Evolutionary conservation across 2,329 filamentous ascomycete species (phyloP), one percentile per base, ranked within the genome.

Genomic region (Chaetomiaceae sp.): DNA sequence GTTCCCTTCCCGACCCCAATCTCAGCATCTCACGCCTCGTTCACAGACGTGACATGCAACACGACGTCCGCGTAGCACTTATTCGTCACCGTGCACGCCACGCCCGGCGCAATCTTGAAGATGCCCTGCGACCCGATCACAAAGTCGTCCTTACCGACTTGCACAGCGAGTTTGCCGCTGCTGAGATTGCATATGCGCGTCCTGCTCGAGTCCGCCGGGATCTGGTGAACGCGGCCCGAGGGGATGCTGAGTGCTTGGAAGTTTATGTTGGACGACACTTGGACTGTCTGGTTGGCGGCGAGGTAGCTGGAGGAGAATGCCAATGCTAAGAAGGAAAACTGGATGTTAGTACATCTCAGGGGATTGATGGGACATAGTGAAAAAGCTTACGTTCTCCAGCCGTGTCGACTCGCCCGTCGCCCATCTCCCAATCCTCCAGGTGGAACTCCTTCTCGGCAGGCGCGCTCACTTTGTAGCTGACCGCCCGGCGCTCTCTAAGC

Each of bases 51-150:
- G 2, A 60, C 46, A 44, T 65, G 62, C 55, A 67, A 6, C 12
- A 65, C 53, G n/a, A 61, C 63, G 37, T 65, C 61, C 12, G 59
- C 20, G 33, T 66, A 65, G n/a, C 65, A 48, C 42, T 51, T 34
- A 19, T 67, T 67, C 53, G 53, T 53, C 2, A 65, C 58, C 22
- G 38, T 43, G 19, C 61, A 63, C 17, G 38, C 38, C 14, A 51
- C 33, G 2, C 62, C 63, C 0, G 61, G 39, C 36, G 53, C 51
- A 19, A 67, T 47, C 48, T 60, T 64, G 45, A 67, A 65, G 15
- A 64, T 53, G 14, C 65, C 65, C 46, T 63, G 56, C 6, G 60
- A 59, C 3, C 65, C 65, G 6, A 67, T 54, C 2, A 46, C 50
- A 36, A 67, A 64, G 36, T 62, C 60, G 5, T 59, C 54, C 44